Evolutionary conservation across 129 eudicot genomes (phyloP).

Genomic region (Pseudognaphalium luteoalbum): DNA sequence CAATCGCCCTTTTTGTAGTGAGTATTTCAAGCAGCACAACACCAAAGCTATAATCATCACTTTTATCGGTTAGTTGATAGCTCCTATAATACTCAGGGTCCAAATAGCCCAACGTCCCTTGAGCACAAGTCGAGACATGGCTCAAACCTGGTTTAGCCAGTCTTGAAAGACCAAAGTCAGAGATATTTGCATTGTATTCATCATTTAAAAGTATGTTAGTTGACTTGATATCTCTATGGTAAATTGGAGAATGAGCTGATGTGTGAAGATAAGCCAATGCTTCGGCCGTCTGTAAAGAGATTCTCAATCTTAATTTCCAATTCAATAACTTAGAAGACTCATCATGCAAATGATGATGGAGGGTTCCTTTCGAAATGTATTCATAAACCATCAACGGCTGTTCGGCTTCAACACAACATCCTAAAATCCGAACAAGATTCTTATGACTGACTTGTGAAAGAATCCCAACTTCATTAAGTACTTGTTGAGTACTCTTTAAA

Average conservation of each 20-base stretch:
- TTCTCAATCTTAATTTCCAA: constrained; percentile 47
- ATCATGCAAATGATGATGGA: constrained; percentile 49
- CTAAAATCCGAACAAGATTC: constrained; percentile 51
- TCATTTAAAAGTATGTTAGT: neutral
- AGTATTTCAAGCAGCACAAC: constrained; percentile 57
- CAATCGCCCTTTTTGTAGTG: constrained; percentile 52
- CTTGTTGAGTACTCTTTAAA: constrained; percentile 51
- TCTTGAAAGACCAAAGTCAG: constrained; percentile 8
- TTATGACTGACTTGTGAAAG: constrained; percentile 58
- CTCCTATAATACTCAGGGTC: constrained; percentile 59
- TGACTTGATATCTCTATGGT: neutral
- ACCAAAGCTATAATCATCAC: constrained; percentile 57
- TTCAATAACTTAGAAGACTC: constrained; percentile 36
- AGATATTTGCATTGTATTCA: neutral
- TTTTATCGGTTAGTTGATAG: constrained; percentile 53
- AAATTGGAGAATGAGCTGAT: neutral
- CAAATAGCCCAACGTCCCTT: constrained; percentile 55
- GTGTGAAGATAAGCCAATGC: constrained; percentile 10
- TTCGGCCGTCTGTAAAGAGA: constrained; percentile 40
- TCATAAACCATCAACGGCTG: constrained; percentile 61
- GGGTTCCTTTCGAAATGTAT: constrained; percentile 48
- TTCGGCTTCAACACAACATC: constrained; percentile 52
- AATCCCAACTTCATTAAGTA: constrained; percentile 53
- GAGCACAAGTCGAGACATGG: constrained; percentile 62
- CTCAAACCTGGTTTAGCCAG: constrained; percentile 57